Evolutionary conservation across 192 early-diverging fungal species (phyloP), one percentile per base, ranked within the genome.

Genomic region (Backusella westeae): DNA sequence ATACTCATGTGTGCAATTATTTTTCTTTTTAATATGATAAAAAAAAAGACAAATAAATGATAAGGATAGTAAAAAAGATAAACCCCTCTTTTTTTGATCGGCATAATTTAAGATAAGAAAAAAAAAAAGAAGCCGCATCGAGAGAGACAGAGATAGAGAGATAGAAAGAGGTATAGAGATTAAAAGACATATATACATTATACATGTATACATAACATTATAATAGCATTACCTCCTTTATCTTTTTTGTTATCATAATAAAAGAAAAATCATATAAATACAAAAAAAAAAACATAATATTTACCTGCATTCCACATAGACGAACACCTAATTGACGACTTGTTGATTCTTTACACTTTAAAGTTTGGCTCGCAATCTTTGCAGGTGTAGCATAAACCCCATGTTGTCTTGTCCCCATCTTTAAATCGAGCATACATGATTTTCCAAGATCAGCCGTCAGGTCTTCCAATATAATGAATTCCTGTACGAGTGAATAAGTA

Each of bases 341-440:
- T n/a, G 98, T 99, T 7, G 95, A 94, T 56, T 88, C 85, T 73
- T 94, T 95, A 77, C 97, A 99, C 81, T 99, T 99, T 56, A 87
- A 83, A 59, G 91, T 96, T 83, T 99, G 97, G 42, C 92, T 95
- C 26, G 88, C 80, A 38, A 92, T 87, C 80, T 99, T 99, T 65
- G 91, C 89, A 15, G 87, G 84, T 1, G 92, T 85, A 2, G 93
- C 95, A 86, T 94, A 90, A 70, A 99, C 91, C 6, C 98, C 97
- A 77, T 97, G 93, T 81, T 99, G 98, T 17, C 98, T 87, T 34
- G 95, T 97, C 34, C 98, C 98, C 98, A 99, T 99, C 75, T 99
- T 99, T 72, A 99, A 87, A 81, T 99, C 97, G 49, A 99, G 87
- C n/a, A 99, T 96, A 73, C 96, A 98, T 0, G 98, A 97, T 34